Conservation (phyloP, 2,329 filamentous ascomycete genomes). For the Cladosporium phlei region DNA sequence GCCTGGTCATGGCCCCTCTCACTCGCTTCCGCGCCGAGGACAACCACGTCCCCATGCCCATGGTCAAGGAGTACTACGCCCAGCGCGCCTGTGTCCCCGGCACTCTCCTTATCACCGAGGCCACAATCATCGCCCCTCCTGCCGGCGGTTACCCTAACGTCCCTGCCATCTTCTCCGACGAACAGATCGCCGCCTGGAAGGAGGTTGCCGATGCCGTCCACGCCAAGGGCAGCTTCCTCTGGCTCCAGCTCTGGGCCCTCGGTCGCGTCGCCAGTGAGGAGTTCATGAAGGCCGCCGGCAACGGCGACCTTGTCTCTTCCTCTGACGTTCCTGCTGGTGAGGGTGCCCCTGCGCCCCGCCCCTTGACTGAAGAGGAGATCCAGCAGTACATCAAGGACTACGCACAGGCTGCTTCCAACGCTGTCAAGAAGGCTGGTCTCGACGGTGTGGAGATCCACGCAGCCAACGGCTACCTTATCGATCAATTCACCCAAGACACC, state of each 20-base stretch:
- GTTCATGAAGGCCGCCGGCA: constrained; percentile 16
- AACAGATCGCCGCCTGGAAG: constrained; percentile 49
- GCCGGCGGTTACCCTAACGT: constrained; percentile 28
- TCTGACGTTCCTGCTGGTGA: constrained; percentile 33
- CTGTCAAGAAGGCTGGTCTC: constrained; percentile 48
- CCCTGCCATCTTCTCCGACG: constrained; percentile 28
- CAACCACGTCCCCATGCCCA: constrained; percentile 29
- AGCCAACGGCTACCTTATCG: constrained; percentile 53
- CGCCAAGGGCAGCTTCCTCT: constrained; percentile 47
- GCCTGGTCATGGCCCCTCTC: constrained; percentile 54
- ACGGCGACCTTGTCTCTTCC: constrained; percentile 29
- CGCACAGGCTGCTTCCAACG: constrained; percentile 41
- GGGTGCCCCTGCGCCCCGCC: constrained; percentile 30
- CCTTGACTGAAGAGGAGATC: constrained; percentile 35
- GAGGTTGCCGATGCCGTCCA: constrained; percentile 49
- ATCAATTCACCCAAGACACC: constrained; percentile 59
- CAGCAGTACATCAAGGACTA: constrained; percentile 34
- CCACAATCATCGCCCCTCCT: constrained; percentile 31
- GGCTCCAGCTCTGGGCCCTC: constrained; percentile 44
- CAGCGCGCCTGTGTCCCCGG: constrained; percentile 29
- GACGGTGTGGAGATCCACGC: constrained; percentile 57
- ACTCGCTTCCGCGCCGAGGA: constrained; percentile 47
- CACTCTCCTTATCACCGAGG: constrained; percentile 32
- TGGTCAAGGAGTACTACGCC: constrained; percentile 33
- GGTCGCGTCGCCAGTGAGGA: constrained; percentile 43